These are phyloP conservation scores for Dioscorea zingiberensis DNA, from an alignment of 106 monocot genomes.

Conservation along the genomic window DNA sequence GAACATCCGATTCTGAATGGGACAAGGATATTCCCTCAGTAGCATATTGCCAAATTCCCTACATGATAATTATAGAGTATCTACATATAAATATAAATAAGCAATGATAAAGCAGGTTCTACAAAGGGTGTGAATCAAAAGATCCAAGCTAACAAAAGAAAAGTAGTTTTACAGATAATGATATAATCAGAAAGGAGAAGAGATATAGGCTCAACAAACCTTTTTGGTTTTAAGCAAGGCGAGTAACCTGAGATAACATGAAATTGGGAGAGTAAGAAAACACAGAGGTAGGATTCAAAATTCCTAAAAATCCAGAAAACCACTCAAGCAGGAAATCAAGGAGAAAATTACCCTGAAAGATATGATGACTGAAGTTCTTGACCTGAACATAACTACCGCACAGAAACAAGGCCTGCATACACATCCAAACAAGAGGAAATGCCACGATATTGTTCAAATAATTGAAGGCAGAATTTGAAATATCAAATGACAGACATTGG, in stretches of 20 bases:
- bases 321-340: background rate
- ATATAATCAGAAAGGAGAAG: background rate
- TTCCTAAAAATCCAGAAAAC: background rate
- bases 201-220: slow-evolving; percentile 10
- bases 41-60: slow-evolving; percentile 37
- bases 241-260: slow-evolving; percentile 23
- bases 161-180: background rate
- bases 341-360: slow-evolving; percentile 32
- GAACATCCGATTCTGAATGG: slow-evolving; percentile 62
- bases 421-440: too few relatives aligned
- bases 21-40: slow-evolving; percentile 37
- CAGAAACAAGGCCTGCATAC: slow-evolving; percentile 27
- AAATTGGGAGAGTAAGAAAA: background rate
- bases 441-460: too few relatives aligned
- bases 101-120: background rate
- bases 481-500: too few relatives aligned
- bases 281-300: background rate
- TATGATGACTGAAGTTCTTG: slow-evolving; percentile 38
- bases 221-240: slow-evolving; percentile 12
- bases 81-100: background rate
- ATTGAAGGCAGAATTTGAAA: too few relatives aligned
- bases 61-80: slow-evolving; percentile 4
- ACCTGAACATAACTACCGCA: slow-evolving; percentile 32
- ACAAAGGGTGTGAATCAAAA: too few relatives aligned
- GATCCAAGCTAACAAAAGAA: background rate